phyloP scores from a whole-genome alignment of 768 basidiomycete genomes.

The Trametes villosa region DNA sequence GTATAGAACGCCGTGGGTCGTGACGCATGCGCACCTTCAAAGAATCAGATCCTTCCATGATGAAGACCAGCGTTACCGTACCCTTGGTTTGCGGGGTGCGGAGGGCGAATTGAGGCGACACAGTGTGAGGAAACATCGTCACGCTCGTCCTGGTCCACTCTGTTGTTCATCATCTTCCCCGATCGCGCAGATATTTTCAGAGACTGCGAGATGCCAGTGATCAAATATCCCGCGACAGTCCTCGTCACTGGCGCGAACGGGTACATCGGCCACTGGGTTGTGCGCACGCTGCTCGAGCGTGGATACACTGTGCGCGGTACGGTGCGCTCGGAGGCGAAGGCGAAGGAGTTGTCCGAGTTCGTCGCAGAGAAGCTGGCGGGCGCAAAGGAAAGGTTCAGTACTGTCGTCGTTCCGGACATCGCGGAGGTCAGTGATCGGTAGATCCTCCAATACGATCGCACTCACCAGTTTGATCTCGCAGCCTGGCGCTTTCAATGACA shows the following conservation, averaged over 20 bases:
- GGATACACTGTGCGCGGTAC: constrained; percentile 67
- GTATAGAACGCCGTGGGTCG: too few species aligned
- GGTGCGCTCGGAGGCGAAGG: constrained; percentile 62
- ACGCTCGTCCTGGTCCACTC: too few species aligned
- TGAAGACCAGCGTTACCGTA: too few species aligned
- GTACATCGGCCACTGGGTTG: constrained; percentile 61
- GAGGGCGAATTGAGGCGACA: too few species aligned
- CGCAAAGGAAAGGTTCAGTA: not conserved
- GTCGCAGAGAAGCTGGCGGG: constrained; percentile 35
- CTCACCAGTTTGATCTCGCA: constrained; percentile 20
- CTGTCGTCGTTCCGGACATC: constrained; percentile 7
- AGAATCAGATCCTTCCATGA: too few species aligned
- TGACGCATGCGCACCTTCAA: too few species aligned
- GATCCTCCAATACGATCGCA: too few species aligned
- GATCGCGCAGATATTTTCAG: too few species aligned
- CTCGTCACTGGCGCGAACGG: constrained; percentile 63
- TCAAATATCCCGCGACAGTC: constrained; percentile 41
- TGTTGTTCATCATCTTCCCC: too few species aligned
- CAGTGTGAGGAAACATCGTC: too few species aligned
- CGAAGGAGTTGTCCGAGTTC: constrained; percentile 51
- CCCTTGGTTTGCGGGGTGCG: too few species aligned
- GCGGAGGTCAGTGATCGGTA: not conserved
- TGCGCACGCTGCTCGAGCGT: constrained; percentile 52
- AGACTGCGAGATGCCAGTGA: too few species aligned
- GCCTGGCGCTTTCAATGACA: constrained; percentile 76